These are phyloP conservation scores for Saturnispora bothae DNA, from an alignment of 805 yeast species.

Conservation along the genomic window DNA sequence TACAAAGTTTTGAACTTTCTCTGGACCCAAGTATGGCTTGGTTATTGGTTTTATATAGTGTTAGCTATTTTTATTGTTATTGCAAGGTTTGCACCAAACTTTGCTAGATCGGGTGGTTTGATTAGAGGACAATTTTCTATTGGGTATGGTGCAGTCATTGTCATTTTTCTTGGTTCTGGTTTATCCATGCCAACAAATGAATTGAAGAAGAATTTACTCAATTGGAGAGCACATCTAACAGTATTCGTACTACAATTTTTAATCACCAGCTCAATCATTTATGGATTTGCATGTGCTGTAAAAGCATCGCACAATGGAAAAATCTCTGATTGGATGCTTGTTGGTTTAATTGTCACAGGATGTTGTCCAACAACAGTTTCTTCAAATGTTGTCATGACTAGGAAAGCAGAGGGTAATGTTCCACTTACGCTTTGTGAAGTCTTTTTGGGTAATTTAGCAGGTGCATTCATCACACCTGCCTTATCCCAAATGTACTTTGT, in stretches of 20 bases:
- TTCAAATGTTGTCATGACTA: slow-evolving; percentile 88
- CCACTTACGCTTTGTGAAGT: slow-evolving; percentile 70
- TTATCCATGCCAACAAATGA: slow-evolving; percentile 60
- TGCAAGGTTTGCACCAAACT: slow-evolving; percentile 69
- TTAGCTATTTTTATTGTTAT: slow-evolving; percentile 65
- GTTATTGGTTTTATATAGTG: slow-evolving; percentile 68
- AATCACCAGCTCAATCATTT: slow-evolving; percentile 40
- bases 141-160: slow-evolving; percentile 78
- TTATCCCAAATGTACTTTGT: slow-evolving; percentile 57
- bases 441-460: slow-evolving; percentile 71
- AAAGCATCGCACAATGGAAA: slow-evolving; percentile 41
- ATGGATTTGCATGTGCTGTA: slow-evolving; percentile 62
- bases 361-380: slow-evolving; percentile 89
- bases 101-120: slow-evolving; percentile 76
- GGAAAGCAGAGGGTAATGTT: slow-evolving; percentile 75
- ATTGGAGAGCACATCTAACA: slow-evolving; percentile 78
- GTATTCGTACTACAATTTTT: slow-evolving; percentile 60
- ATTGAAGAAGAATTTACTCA: slow-evolving; percentile 48
- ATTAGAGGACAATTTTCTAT: slow-evolving; percentile 67
- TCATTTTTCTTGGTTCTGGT: slow-evolving; percentile 76
- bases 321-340: slow-evolving; percentile 70
- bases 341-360: slow-evolving; percentile 74
- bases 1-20: slow-evolving; percentile 9
- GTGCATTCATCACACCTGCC: slow-evolving; percentile 85
- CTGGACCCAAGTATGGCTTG: slow-evolving; percentile 13